These are phyloP conservation scores for Termitomyces sp. DNA, from an alignment of 768 basidiomycete species.

Conservation along the genomic window DNA sequence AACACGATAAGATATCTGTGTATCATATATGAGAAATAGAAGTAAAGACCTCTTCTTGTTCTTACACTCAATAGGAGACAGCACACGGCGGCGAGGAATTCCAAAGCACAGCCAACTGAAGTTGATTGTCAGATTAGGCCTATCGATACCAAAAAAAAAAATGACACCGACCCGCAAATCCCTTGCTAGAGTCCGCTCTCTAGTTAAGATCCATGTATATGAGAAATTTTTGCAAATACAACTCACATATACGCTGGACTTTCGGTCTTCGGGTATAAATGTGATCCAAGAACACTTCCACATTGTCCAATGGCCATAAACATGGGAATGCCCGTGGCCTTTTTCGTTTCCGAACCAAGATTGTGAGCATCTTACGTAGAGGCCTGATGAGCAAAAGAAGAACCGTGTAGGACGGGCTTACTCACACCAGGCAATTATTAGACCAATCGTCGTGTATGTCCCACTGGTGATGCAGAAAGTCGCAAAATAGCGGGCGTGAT, in stretches of 20 bases:
- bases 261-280: conserved; percentile 60
- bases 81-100: conserved; percentile 51
- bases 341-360: conserved; percentile 73
- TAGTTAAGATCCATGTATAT: background rate
- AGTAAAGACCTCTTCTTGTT: background rate
- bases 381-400: conserved; percentile 2
- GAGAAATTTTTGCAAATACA: too few species aligned
- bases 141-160: background rate
- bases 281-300: conserved; percentile 71
- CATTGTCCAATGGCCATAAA: conserved; percentile 81
- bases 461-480: conserved; percentile 73
- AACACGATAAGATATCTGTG: conserved; percentile 53
- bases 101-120: conserved; percentile 43
- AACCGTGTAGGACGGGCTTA: conserved; percentile 5
- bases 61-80: conserved; percentile 46
- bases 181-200: conserved; percentile 33
- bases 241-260: conserved; percentile 62
- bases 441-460: conserved; percentile 71
- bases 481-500: conserved; percentile 69
- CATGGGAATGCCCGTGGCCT: conserved; percentile 68
- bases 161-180: conserved; percentile 43
- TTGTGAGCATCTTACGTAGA: conserved; percentile 52
- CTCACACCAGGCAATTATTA: conserved; percentile 76
- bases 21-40: background rate
- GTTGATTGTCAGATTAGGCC: conserved; percentile 4